Base-by-base conservation (phyloP, 257 asterid species). In the Ophiorrhiza pumila region DNA sequence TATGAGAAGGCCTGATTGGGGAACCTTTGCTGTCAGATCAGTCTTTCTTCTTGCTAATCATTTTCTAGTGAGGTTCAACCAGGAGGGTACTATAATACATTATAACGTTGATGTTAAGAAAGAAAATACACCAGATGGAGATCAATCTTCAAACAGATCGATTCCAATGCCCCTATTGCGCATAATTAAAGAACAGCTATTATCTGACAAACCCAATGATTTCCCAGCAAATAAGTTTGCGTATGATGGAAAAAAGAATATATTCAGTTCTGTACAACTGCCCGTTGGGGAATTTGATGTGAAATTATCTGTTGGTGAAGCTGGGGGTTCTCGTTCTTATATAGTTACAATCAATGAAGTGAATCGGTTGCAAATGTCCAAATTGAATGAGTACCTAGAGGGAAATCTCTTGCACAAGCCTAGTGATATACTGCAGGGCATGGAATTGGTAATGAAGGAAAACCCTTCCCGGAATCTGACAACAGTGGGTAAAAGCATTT, bases 391-490 rank as follows among this genome's bases (percentile, higher is more conserved):
- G 32, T 89, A 89, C 53, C 14, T 89, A 10, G 67, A 61, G 47
- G 90, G 89, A n/a, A 78, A 34, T 6, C 64, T 75, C 39, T 15
- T 86, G 0, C 5, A 56, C 12, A 63, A 72, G 45, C 96, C 97
- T 71, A 96, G 91, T 53, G 87, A 85, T 71, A 74, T 74, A 71
- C 79, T 89, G 31, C 94, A 89, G 23, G 91, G 86, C n/a, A 77
- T 91, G 91, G 97, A 85, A 61, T 53, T 86, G 79, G 91, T 89
- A 2, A 80, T 91, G 89, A 89, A 89, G 73, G 94, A 87, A 50
- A 91, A 91, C 66, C 97, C 95, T 57, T 46, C 80, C 6, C 83
- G 77, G 63, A 49, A 0, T 37, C 76, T 89, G 66, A 76, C 81
- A 5, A 2, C 46, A 22, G 78, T 76, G 34, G 97, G 95, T 13